phyloP scores from a whole-genome alignment of 768 basidiomycete genomes.

The Phylloporus scabripes region DNA sequence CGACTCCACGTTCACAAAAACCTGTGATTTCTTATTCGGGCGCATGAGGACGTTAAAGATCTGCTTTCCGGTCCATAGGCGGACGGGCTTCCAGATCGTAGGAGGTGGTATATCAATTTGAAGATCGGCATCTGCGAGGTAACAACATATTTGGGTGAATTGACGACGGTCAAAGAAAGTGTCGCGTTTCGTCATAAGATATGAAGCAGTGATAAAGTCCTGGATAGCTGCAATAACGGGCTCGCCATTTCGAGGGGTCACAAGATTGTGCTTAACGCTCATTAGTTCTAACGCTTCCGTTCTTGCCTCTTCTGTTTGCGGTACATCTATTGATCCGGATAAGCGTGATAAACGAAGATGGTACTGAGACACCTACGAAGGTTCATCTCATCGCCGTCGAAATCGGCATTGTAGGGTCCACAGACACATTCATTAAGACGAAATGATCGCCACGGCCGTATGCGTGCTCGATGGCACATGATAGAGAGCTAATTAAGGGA shows the following conservation, averaged over 20 bases:
- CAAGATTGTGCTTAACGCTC: conserved; percentile 94
- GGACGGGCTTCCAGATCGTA: conserved; percentile 85
- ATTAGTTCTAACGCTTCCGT: conserved; percentile 97
- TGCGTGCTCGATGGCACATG: conserved; percentile 97
- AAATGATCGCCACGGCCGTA: conserved; percentile 96
- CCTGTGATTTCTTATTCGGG: conserved; percentile 76
- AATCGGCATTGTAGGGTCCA: conserved; percentile 98
- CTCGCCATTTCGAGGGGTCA: conserved; percentile 97
- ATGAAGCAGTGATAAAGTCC: conserved; percentile 99
- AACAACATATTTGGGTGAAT: conserved; percentile 95
- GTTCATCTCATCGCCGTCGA: conserved; percentile 99
- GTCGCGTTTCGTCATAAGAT: conserved; percentile 88
- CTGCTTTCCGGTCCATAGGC: conserved; percentile 98
- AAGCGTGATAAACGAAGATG: background rate
- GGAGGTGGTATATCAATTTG: conserved; percentile 96
- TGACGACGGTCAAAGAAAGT: conserved; percentile 90
- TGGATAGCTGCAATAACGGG: conserved; percentile 99
- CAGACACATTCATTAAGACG: conserved; percentile 98
- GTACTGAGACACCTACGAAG: conserved; percentile 56
- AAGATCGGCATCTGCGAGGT: conserved; percentile 83
- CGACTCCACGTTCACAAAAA: conserved; percentile 91
- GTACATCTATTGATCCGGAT: conserved; percentile 64
- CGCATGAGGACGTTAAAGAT: conserved; percentile 97
- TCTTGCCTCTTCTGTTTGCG: conserved; percentile 96
- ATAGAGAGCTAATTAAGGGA: conserved; percentile 71